Conservation (phyloP, 805 yeast species). For the Pichia occidentalis region DNA sequence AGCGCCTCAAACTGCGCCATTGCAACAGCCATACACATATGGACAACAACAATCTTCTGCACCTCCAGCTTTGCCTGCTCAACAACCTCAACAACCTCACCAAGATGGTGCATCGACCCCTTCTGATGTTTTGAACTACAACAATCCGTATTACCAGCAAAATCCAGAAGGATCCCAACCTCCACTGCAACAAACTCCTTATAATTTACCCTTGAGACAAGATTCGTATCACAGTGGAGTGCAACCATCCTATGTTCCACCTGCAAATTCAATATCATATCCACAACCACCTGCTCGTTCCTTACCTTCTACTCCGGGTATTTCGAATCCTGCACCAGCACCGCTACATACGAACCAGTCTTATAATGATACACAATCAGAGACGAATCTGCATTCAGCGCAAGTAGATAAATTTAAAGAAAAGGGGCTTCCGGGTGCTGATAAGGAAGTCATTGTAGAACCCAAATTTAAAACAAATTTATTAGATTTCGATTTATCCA, state of each 20-base stretch:
- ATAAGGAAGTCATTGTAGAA: conserved; percentile 19
- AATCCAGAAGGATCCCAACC: conserved; percentile 10
- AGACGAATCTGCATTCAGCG: conserved; percentile 5
- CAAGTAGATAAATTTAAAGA: conserved; percentile 12
- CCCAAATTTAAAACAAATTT: conserved; percentile 26
- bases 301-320: too few relatives aligned
- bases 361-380: too few relatives aligned
- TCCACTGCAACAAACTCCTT: conserved; percentile 7
- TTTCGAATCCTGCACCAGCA: conserved; percentile 5
- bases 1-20: conserved; percentile 16
- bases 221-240: too few relatives aligned
- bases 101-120: conserved; percentile 2
- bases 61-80: conserved; percentile 12
- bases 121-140: conserved; percentile 3
- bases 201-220: too few relatives aligned
- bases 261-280: not conserved
- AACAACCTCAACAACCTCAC: conserved; percentile 8
- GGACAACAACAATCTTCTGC: conserved; percentile 12
- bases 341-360: conserved; percentile 8
- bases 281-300: conserved; percentile 19
- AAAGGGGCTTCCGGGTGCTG: conserved; percentile 14
- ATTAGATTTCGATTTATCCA: conserved; percentile 32
- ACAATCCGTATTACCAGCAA: conserved; percentile 6
- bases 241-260: too few relatives aligned
- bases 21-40: conserved; percentile 18